Conservation (phyloP, 441 rosid species). For the Populus hybrid region DNA sequence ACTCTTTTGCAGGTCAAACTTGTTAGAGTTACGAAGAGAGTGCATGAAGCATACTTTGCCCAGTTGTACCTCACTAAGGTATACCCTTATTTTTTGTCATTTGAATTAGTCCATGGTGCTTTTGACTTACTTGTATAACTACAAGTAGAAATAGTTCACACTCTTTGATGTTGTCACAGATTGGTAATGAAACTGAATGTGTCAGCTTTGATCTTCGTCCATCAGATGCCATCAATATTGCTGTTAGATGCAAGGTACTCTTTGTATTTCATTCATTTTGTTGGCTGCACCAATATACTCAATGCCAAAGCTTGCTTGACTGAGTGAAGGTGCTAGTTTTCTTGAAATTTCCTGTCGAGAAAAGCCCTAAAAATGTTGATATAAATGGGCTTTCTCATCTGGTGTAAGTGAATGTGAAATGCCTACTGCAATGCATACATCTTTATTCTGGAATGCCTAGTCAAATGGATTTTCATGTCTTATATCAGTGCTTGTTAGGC, state of each 20-base stretch:
- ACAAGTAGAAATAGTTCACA: conserved; percentile 2
- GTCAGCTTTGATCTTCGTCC: conserved; percentile 92
- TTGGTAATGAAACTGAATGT: conserved; percentile 50
- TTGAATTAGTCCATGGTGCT: background rate
- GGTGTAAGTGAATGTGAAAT: background rate
- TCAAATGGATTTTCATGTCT: background rate
- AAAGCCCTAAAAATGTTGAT: background rate
- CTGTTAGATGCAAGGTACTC: conserved; percentile 95
- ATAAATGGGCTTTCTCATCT: background rate
- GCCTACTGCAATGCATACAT: background rate
- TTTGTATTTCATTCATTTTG: background rate
- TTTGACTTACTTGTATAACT: background rate
- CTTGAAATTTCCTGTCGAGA: background rate
- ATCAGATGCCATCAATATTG: conserved; percentile 96
- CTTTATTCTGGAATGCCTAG: background rate
- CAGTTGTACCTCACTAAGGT: conserved; percentile 84
- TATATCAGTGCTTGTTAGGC: background rate
- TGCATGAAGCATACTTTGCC: conserved; percentile 87
- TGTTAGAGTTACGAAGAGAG: conserved; percentile 89
- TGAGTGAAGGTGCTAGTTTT: background rate
- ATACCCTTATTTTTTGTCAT: background rate
- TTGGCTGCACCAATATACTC: background rate
- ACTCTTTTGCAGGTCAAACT: conserved; percentile 62
- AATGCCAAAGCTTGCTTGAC: background rate
- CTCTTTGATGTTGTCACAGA: conserved; percentile 39